Evolutionary conservation across 805 yeast species (phyloP).

Genomic region (Lipomyces spencermartinsiae): DNA sequence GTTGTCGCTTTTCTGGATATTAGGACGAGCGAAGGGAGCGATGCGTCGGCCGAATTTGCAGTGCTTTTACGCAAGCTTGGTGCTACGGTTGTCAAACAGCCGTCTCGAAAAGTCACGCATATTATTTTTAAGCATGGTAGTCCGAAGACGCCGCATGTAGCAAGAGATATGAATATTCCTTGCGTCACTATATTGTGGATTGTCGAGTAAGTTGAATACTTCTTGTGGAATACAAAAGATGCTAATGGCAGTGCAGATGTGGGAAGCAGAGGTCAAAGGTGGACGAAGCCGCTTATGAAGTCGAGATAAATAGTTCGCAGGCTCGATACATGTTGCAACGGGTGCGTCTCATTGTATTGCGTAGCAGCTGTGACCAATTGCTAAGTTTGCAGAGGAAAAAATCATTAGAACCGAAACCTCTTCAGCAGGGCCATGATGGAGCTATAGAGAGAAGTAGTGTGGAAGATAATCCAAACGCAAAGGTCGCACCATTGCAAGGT

Average conservation of each 20-base stretch:
- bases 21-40: constrained; percentile 32
- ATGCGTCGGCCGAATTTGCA: constrained; percentile 35
- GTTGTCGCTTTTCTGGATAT: constrained; percentile 36
- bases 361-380: not conserved
- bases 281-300: constrained; percentile 23
- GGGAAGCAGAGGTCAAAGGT: constrained; percentile 12
- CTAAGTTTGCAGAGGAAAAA: constrained; percentile 19
- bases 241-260: constrained; percentile 21
- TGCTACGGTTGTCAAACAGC: constrained; percentile 27
- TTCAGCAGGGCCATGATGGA: not conserved
- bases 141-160: constrained; percentile 28
- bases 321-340: constrained; percentile 16
- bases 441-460: not conserved
- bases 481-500: not conserved
- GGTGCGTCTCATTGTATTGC: constrained; percentile 6
- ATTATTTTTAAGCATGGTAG: constrained; percentile 37
- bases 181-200: constrained; percentile 38
- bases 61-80: constrained; percentile 33
- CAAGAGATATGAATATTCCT: constrained; percentile 15
- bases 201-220: constrained; percentile 29
- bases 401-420: constrained; percentile 21
- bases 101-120: constrained; percentile 33
- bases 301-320: constrained; percentile 6
- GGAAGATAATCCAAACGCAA: not conserved
- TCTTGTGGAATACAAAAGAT: not conserved